These are phyloP conservation scores for Hortiboletus flavorubellus DNA, from an alignment of 768 basidiomycete species.

Conservation along the genomic window DNA sequence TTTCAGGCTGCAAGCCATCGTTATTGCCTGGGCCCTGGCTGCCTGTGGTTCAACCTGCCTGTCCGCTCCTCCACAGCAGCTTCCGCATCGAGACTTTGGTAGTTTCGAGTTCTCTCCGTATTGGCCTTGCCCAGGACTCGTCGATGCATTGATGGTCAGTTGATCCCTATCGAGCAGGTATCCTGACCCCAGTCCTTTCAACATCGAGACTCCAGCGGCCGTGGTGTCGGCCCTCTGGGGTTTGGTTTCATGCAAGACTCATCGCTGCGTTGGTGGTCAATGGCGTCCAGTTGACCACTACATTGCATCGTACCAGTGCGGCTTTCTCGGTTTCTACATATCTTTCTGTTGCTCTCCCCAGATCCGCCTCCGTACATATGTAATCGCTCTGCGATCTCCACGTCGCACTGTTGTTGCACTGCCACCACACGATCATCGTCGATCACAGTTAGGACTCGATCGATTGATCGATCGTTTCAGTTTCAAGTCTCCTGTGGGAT, in stretches of 20 bases:
- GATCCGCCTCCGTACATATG: not conserved
- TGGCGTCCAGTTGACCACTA: no score
- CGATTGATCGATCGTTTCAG: not conserved
- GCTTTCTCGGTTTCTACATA: not conserved
- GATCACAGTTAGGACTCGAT: not conserved
- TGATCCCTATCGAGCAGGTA: not conserved
- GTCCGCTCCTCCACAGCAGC: not conserved
- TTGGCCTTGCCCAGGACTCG: not conserved
- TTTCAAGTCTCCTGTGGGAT: not conserved
- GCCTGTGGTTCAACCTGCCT: not conserved
- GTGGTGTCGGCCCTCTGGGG: not conserved
- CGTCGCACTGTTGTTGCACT: not conserved
- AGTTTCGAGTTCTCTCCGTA: no score
- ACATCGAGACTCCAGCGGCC: not conserved
- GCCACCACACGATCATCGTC: not conserved
- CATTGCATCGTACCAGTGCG: no score
- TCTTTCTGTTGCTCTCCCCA: not conserved
- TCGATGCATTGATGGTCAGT: not conserved
- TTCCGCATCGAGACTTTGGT: no score
- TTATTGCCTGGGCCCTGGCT: not conserved
- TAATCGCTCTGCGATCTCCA: not conserved
- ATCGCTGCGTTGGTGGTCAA: not conserved
- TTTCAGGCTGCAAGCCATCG: not conserved
- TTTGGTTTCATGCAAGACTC: not conserved
- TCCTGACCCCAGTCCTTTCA: not conserved